Conservation (phyloP, 768 basidiomycete genomes). For the Serendipita vermifera region DNA sequence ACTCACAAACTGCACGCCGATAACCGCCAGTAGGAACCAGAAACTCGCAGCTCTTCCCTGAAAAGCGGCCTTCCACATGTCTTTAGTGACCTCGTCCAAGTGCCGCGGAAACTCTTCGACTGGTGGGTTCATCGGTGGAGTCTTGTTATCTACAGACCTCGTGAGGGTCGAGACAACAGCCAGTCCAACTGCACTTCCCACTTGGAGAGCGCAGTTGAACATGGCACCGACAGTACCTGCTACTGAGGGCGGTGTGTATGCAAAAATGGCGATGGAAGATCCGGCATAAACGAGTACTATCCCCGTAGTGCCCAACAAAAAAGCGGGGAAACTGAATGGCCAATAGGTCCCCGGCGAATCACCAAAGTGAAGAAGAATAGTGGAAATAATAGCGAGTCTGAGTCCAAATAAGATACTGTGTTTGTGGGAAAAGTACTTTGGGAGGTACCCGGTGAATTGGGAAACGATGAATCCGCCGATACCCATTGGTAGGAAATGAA, state of each 20-base stretch:
- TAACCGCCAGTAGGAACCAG: background rate
- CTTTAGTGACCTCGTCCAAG: background rate
- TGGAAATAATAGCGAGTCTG: background rate
- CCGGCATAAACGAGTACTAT: background rate
- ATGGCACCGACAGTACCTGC: constrained; percentile 14
- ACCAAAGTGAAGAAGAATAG: constrained; percentile 12
- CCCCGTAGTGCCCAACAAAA: constrained; percentile 12
- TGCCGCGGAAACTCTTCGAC: background rate
- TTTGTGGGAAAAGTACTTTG: constrained; percentile 22
- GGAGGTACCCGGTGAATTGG: constrained; percentile 29
- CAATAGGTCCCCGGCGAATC: constrained; percentile 10
- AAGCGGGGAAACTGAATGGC: constrained; percentile 13
- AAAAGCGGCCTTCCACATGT: background rate
- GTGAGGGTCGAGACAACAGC: constrained; percentile 12
- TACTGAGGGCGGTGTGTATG: constrained; percentile 12
- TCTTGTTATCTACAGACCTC: constrained; percentile 1
- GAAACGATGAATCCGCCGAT: constrained; percentile 25
- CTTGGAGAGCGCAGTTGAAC: constrained; percentile 14
- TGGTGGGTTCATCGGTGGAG: background rate
- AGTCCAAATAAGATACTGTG: constrained; percentile 1
- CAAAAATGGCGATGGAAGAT: constrained; percentile 5
- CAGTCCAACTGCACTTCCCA: constrained; percentile 11
- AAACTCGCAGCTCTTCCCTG: background rate
- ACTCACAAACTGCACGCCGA: background rate
- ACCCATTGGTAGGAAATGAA: constrained; percentile 24